These are phyloP conservation scores for Grigorovia transvaalensis DNA, from an alignment of 805 yeast genomes.

Conservation along the genomic window DNA sequence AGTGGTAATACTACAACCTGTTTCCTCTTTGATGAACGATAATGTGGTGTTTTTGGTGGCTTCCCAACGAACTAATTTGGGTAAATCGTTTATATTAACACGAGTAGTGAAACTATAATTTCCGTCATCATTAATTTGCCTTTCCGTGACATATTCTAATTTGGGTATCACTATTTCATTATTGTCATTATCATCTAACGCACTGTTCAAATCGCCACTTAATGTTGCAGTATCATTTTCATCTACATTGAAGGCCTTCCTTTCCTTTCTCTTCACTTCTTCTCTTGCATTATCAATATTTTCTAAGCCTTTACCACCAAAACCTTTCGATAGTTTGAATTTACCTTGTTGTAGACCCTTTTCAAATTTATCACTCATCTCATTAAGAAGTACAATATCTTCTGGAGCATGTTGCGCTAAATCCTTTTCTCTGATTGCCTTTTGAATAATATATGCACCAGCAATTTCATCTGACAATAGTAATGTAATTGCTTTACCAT, in stretches of 20 bases:
- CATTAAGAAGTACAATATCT: conserved; percentile 30
- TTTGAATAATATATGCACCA: conserved; percentile 47
- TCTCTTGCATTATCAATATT: conserved; percentile 47
- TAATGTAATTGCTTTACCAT: conserved; percentile 70
- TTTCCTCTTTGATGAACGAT: conserved; percentile 53
- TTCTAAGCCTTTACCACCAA: conserved; percentile 87
- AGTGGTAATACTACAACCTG: conserved; percentile 68
- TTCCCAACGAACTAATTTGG: conserved; percentile 70
- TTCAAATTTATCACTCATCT: conserved; percentile 46
- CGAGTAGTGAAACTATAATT: conserved; percentile 50
- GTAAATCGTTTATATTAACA: conserved; percentile 73
- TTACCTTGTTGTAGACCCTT: conserved; percentile 58
- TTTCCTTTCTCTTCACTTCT: conserved; percentile 12
- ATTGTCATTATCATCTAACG: conserved; percentile 3
- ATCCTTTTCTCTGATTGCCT: conserved; percentile 39
- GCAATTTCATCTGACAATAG: conserved; percentile 54
- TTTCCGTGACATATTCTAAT: conserved; percentile 42
- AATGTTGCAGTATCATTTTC: neutral
- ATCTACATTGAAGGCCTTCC: neutral
- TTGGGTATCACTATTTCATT: conserved; percentile 23
- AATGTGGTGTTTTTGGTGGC: conserved; percentile 60
- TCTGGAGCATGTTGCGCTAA: conserved; percentile 33
- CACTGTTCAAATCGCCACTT: conserved; percentile 4
- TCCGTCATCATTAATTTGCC: conserved; percentile 48
- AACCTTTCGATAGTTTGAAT: conserved; percentile 60